Base-by-base conservation (phyloP, 805 yeast species). In the Teunomyces cretensis region DNA sequence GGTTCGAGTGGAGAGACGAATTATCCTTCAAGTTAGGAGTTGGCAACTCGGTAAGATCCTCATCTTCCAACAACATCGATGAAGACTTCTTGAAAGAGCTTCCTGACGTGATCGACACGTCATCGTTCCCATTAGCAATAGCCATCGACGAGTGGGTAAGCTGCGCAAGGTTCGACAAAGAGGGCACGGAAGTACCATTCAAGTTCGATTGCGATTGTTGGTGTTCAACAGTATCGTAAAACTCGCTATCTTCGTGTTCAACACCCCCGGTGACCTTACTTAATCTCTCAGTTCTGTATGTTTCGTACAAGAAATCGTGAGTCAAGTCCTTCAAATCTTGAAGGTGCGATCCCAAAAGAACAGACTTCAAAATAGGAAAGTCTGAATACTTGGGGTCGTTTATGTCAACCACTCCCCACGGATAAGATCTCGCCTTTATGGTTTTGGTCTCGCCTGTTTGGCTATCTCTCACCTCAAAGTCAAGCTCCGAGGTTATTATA, bases 291-390 rank as follows among this genome's bases (percentile, higher is more conserved):
- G 94, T 84, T 68, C 96, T 79, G 61, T 86, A 86, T 46, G 83
- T 81, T 60, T 86, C 95, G 64, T 86, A 86, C 44, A 86, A 67
- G 64, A 81, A 74, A 54, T 82, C 87, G 55, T 85, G 89, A 24
- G 95, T 88, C 47, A 86, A 72, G 57, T 87, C 95, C 66, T 86
- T 86, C 58, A 86, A 79, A 57, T 86, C 94, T 60, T 83, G 86
- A 53, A 87, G 70, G 61, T 88, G 96, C n/a, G 91, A 79, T 6
- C 95, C 95, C 58, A 88, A 79, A 33, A 88, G 62, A 2, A 86
- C 92, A 39, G 84, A 77, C 51, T 84, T 81, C 56, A 88, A 68
- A 13, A 78, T 60, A 7, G 81, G 65, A 60, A 81, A 80, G 56
- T 81, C 86, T 32, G 79, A 71, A 54, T 66, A 67, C 38, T 65